These are phyloP conservation scores for Colletotrichum sp. DNA, from an alignment of 2,329 filamentous ascomycete genomes.

Conservation along the genomic window DNA sequence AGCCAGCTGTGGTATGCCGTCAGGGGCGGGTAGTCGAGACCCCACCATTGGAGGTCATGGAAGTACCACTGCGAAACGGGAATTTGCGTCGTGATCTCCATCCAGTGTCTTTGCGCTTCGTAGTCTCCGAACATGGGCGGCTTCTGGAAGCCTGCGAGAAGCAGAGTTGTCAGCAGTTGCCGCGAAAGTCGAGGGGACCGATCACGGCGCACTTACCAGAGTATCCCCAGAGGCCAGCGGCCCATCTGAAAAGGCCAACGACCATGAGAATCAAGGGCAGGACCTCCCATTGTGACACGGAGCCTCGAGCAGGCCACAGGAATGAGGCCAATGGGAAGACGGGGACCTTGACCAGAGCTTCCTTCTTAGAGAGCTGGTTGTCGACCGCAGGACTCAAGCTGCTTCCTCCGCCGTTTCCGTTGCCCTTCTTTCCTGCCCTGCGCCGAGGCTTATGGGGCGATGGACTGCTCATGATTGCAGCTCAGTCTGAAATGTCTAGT, in stretches of 20 bases:
- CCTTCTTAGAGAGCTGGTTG: slow-evolving; percentile 33
- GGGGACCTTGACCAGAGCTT: slow-evolving; percentile 62
- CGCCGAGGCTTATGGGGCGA: slow-evolving; percentile 66
- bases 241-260: slow-evolving; percentile 92
- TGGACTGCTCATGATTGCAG: slow-evolving; percentile 54
- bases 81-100: slow-evolving; percentile 91
- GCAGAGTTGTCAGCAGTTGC: slow-evolving; percentile 12
- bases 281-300: slow-evolving; percentile 89
- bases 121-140: slow-evolving; percentile 97
- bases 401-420: background rate
- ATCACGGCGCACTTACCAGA: slow-evolving; percentile 66
- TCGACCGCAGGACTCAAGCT: background rate
- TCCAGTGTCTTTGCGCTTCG: slow-evolving; percentile 98
- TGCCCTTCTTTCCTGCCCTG: slow-evolving; percentile 53
- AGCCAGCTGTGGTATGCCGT: slow-evolving; percentile 99
- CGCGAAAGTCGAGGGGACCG: background rate
- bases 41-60: slow-evolving; percentile 97
- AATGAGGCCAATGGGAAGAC: slow-evolving; percentile 93
- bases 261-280: slow-evolving; percentile 88
- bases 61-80: slow-evolving; percentile 98
- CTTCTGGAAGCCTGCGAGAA: slow-evolving; percentile 68
- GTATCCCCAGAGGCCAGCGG: slow-evolving; percentile 91
- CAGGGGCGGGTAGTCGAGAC: slow-evolving; percentile 94
- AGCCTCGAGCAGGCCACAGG: slow-evolving; percentile 87
- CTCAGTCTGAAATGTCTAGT: slow-evolving; percentile 15